Evolutionary conservation across 192 early-diverging fungal genomes (phyloP), one percentile per base, ranked within the genome.

Genomic region (Kappamyces sp.): DNA sequence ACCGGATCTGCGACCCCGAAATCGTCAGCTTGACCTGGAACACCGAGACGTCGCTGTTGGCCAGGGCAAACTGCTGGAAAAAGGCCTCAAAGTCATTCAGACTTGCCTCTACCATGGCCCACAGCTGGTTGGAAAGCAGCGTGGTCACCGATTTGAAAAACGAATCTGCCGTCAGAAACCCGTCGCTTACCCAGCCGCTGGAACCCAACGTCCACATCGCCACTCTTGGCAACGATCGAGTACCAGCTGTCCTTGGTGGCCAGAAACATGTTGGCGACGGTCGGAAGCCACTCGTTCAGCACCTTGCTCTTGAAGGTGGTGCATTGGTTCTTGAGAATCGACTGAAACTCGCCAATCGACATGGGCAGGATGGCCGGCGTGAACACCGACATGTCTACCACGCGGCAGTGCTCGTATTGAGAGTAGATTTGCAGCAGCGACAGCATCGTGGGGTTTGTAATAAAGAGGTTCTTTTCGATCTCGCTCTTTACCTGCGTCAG

Each of bases 231-330:
- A 3, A 72, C 76, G 52, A 82, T 82, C 15, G 58, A 52, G 54
- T 84, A 84, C 81, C 81, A 84, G 6, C 51, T 47, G 15, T 81
- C 66, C 49, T 84, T 84, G 12, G 68, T 72, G 54, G 47, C 63
- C 54, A 83, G 80, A 57, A 84, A 84, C 43, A 74, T 67, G 60
- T 65, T 77, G 2, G 81, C 75, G 29, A 83, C 75, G 4, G 73
- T 72, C 2, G 81, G 81, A 46, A 84, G 73, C 81, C 81, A 84
- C 69, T 81, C 79, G 33, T 80, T 78, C 30, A 81, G 54, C 52
- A 81, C 45, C 52, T 75, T 80, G 29, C 50, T 54, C 45, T 75
- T 68, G 60, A 81, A 80, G 12, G 66, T 60, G 47, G 61, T 55
- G 50, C 79, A 81, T 52, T 81, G 79, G 14, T 49, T 71, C 43